Conservation (phyloP, 2,329 filamentous ascomycete species). For the Fusarium xylarioides region DNA sequence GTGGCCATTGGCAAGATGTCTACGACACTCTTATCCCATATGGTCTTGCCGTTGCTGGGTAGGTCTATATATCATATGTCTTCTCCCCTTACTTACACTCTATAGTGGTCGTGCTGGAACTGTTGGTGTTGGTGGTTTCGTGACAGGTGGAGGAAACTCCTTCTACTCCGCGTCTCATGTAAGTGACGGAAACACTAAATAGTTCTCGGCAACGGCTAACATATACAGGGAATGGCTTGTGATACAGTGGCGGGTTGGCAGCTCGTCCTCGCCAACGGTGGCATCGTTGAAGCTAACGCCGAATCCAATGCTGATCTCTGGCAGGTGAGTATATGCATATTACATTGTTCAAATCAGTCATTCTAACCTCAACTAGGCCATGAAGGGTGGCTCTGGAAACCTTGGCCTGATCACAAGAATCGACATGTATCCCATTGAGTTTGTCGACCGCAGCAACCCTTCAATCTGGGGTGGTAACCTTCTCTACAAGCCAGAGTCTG, state of each 20-base stretch:
- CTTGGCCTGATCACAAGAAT: conserved; percentile 52
- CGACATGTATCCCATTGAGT: conserved; percentile 46
- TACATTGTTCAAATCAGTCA: fast-evolving
- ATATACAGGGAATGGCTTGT: conserved; percentile 45
- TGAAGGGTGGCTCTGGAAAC: conserved; percentile 59
- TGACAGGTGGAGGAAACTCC: conserved; percentile 50
- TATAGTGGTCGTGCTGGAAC: conserved; percentile 47
- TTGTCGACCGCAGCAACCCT: conserved; percentile 37
- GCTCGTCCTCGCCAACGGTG: conserved; percentile 55
- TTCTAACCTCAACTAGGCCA: conserved; percentile 40
- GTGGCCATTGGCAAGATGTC: conserved; percentile 50
- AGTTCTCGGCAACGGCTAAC: no score
- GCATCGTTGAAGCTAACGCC: conserved; percentile 53
- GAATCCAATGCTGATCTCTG: conserved; percentile 54
- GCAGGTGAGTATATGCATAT: conserved; percentile 29
- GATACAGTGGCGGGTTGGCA: conserved; percentile 55
- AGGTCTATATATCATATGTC: background rate
- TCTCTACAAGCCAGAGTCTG: conserved; percentile 36
- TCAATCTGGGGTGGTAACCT: conserved; percentile 47
- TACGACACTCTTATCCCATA: conserved; percentile 48
- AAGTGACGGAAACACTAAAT: background rate
- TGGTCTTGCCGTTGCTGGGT: conserved; percentile 46
- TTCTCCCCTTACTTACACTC: background rate
- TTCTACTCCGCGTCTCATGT: conserved; percentile 47
- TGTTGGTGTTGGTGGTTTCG: conserved; percentile 49